Conservation (phyloP, 192 early-diverging fungal species). For the Fimicolochytrium jonesii region DNA sequence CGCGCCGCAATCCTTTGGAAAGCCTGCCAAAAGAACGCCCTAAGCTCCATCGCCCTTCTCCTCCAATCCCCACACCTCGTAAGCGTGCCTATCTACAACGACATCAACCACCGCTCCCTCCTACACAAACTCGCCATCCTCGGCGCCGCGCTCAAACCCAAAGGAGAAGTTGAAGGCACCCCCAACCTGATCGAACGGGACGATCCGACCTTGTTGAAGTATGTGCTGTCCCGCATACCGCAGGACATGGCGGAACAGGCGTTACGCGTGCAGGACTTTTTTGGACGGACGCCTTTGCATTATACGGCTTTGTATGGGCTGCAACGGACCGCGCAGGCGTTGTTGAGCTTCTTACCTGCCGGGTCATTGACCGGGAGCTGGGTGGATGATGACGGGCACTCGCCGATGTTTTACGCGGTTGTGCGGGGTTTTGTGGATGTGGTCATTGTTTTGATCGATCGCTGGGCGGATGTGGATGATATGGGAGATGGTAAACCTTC, state of each 20-base stretch:
- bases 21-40: constrained; percentile 19
- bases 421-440: constrained; percentile 31
- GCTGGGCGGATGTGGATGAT: constrained; percentile 11
- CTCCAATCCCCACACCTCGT: constrained; percentile 3
- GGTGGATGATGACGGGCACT: constrained; percentile 65
- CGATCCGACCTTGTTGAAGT: constrained; percentile 33
- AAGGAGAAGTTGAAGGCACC: background rate
- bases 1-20: constrained; percentile 11
- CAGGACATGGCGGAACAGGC: constrained; percentile 20
- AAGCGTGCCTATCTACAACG: constrained; percentile 19
- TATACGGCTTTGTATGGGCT: constrained; percentile 56
- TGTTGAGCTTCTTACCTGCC: constrained; percentile 43
- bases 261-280: constrained; percentile 43
- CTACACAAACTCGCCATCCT: constrained; percentile 50
- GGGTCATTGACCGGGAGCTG: constrained; percentile 39
- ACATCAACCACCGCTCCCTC: constrained; percentile 59
- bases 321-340: constrained; percentile 34
- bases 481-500: constrained; percentile 12
- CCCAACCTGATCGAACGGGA: constrained; percentile 18
- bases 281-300: constrained; percentile 58
- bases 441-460: constrained; percentile 2
- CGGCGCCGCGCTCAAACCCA: constrained; percentile 31
- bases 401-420: constrained; percentile 61
- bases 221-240: constrained; percentile 35
- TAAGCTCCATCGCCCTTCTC: constrained; percentile 6